Conservation (phyloP, 352 stramenopile genomes). For the Phytophthora brassicae region DNA sequence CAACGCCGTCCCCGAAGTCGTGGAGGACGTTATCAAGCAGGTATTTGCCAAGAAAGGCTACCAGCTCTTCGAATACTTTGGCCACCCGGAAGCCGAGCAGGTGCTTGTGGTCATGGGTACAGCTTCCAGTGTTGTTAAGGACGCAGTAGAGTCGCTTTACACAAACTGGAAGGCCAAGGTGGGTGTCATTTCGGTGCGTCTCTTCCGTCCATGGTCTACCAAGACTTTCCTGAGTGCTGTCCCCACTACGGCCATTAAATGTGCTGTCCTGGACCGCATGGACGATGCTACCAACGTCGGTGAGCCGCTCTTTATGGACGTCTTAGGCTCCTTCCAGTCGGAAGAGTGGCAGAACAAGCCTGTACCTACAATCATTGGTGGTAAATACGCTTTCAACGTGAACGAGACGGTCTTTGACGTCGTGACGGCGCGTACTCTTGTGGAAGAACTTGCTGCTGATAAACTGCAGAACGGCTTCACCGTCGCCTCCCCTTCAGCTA, state of each 20-base stretch:
- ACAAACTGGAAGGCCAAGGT: conserved; percentile 85
- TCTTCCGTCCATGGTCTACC: conserved; percentile 91
- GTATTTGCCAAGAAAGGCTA: conserved; percentile 85
- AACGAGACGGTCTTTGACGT: conserved; percentile 81
- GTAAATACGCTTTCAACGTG: conserved; percentile 76
- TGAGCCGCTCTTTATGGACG: conserved; percentile 92
- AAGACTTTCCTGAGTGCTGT: conserved; percentile 77
- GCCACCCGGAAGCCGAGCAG: conserved; percentile 79
- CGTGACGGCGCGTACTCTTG: conserved; percentile 72
- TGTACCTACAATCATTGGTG: conserved; percentile 72
- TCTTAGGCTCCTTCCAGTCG: conserved; percentile 89
- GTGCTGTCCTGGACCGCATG: conserved; percentile 92
- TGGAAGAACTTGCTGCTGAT: conserved; percentile 63
- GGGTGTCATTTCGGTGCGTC: conserved; percentile 86
- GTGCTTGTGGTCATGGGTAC: conserved; percentile 92
- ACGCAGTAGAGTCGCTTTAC: conserved; percentile 85
- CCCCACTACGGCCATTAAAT: conserved; percentile 69
- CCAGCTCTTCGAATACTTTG: conserved; percentile 91
- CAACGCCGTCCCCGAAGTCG: conserved; percentile 53
- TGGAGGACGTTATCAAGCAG: conserved; percentile 83
- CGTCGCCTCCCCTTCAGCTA: conserved; percentile 36
- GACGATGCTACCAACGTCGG: conserved; percentile 85
- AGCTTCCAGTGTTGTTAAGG: conserved; percentile 84
- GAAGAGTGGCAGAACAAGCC: conserved; percentile 64
- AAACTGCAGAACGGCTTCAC: conserved; percentile 76